Evolutionary conservation across 805 yeast genomes (phyloP).

Genomic region (Henningerozyma blattae): DNA sequence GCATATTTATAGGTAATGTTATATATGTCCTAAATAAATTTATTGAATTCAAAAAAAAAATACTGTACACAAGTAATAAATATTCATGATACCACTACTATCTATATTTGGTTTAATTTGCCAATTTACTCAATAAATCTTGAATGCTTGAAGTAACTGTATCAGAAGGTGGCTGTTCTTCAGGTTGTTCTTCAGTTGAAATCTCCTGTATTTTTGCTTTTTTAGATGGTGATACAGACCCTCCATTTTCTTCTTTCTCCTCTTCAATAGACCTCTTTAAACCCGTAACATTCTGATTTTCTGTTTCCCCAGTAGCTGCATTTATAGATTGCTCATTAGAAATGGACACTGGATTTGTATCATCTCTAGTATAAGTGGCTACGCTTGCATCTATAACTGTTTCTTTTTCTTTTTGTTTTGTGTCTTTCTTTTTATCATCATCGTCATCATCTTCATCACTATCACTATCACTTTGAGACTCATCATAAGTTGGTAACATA

Average conservation of each 20-base stretch:
- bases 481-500: slow-evolving; percentile 22
- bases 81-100: neutral
- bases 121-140: slow-evolving; percentile 24
- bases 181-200: neutral
- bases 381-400: neutral
- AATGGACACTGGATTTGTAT: neutral
- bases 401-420: slow-evolving; percentile 2
- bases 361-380: neutral
- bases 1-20: too few species aligned
- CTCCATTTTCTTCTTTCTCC: too few species aligned
- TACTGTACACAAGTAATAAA: neutral
- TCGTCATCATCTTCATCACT: slow-evolving; percentile 12
- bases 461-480: slow-evolving; percentile 11
- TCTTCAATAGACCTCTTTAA: slow-evolving; percentile 6
- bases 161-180: neutral
- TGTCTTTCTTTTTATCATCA: slow-evolving; percentile 2
- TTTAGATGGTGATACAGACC: neutral
- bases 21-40: too few species aligned
- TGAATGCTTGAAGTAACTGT: slow-evolving; percentile 24
- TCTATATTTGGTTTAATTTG: slow-evolving; percentile 10
- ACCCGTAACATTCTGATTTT: slow-evolving; percentile 4
- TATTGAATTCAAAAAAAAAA: neutral
- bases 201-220: neutral
- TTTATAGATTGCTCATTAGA: slow-evolving; percentile 5
- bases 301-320: slow-evolving; percentile 3